These are phyloP conservation scores for Colletotrichum sp. DNA, from an alignment of 2,329 filamentous ascomycete species.

Conservation along the genomic window DNA sequence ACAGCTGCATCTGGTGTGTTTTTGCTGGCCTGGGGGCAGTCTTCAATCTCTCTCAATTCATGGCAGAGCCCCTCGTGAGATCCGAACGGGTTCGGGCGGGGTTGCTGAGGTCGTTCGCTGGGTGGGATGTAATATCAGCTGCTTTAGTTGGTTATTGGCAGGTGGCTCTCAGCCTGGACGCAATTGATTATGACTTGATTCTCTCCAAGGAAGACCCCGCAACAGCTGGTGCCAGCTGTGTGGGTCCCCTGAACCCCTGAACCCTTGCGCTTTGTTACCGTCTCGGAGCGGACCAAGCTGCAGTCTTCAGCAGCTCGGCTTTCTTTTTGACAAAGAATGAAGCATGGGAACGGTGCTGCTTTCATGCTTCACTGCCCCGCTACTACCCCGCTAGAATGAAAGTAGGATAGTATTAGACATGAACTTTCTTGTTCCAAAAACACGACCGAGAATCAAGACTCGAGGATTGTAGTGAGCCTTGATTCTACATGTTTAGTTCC, in stretches of 20 bases:
- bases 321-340: not conserved
- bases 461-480: not conserved
- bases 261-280: not conserved
- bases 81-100: not conserved
- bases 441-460: not conserved
- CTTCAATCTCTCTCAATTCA: not conserved
- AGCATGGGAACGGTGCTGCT: not conserved
- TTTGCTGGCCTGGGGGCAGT: not conserved
- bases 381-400: not conserved
- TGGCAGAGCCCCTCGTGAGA: not conserved
- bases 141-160: not conserved
- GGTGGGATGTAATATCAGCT: constrained; percentile 6
- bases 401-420: not conserved
- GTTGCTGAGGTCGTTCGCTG: not conserved
- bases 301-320: not conserved
- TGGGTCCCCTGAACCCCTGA: not conserved
- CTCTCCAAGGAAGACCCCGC: constrained; percentile 3
- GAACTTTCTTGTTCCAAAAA: not conserved
- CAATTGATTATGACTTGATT: not conserved
- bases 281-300: not conserved
- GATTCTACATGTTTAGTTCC: not conserved
- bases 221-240: constrained; percentile 16
- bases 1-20: not conserved
- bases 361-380: not conserved
- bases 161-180: constrained; percentile 2